Base-by-base conservation (phyloP, 331 rosid genomes). In the Arachis monticola region DNA sequence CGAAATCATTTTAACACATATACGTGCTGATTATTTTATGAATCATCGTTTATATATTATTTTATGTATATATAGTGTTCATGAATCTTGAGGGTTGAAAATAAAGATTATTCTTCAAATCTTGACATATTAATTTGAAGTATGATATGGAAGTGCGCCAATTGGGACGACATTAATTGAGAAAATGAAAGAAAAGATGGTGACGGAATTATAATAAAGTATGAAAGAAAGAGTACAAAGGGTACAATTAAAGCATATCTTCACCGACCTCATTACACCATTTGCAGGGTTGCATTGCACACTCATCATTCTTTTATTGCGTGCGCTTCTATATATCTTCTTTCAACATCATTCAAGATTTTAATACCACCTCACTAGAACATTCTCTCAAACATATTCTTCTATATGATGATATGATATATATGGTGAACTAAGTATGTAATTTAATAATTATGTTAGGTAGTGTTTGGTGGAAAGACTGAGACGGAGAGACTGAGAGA, bases 161-260 rank as follows among this genome's bases (percentile, higher is more conserved):
- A 62, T 35, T 35, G 38, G 38, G 3, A 4, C 2, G 38, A n/a
- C n/a, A n/a, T n/a, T 77, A 51, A 32, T 41, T 35, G 77, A 7
- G 59, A 7, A 53, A n/a, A 8, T 53, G 2, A 53, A 53, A 53
- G 6, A 13, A 13, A 53, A 53, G 38, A 35, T 35, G 38, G 38
- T 35, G 38, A 35, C 38, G 38, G 38, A 12, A 3, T 38, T 67
- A n/a, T n/a, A n/a, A 40, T 2, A 27, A 64, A 27, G 65, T 41
- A 40, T 8, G 50, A 3, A 52, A 31, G 7, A 3, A 78, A 41
- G 13, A 60, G 73, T 14, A 80, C 74, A 69, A 53, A 63, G 68
- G 50, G 77, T 62, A 74, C 73, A 53, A 35, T 2, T 35, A 35
- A 61, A 74, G 72, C 55, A 69, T 68, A 68, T 67, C 48, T 69